Percentiles rank a stretch among this genome's conserved stretches.
These are phyloP conservation scores for Geotrichum aggregatum DNA, from an alignment of 1,139 yeast genomes.

Conservation along the genomic window DNA sequence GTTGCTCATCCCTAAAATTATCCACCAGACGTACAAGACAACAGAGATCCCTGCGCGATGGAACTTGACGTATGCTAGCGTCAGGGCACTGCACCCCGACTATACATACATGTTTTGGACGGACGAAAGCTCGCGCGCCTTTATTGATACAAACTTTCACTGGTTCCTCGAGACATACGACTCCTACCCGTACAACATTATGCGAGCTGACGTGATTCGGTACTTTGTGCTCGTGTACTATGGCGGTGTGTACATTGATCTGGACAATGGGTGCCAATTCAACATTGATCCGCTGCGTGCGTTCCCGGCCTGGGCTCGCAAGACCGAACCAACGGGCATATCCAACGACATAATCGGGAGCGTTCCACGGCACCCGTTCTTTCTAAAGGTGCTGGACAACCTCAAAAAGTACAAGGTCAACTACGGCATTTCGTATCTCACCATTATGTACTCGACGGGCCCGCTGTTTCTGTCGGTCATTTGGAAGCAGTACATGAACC, in stretches of 20 bases:
- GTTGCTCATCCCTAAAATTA: slow-evolving; percentile 70
- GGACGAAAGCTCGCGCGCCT: slow-evolving; percentile 73
- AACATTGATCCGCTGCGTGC: slow-evolving; percentile 73
- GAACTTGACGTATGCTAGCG: slow-evolving; percentile 70
- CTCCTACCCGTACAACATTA: slow-evolving; percentile 70
- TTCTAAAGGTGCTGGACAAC: slow-evolving; percentile 61
- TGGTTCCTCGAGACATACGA: slow-evolving; percentile 85
- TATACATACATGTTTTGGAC: slow-evolving; percentile 85
- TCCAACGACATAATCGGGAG: slow-evolving; percentile 93
- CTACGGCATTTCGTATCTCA: slow-evolving; percentile 64
- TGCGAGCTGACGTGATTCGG: slow-evolving; percentile 86
- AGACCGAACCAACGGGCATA: slow-evolving; percentile 84
- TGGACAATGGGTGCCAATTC: slow-evolving; percentile 82
- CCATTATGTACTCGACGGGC: slow-evolving; percentile 92
- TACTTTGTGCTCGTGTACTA: slow-evolving; percentile 76
- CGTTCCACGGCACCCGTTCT: slow-evolving; percentile 82
- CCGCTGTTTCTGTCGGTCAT: slow-evolving; percentile 80
- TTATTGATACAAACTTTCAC: slow-evolving; percentile 70
- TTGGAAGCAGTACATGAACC: slow-evolving; percentile 77
- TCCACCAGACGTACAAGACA: slow-evolving; percentile 88
- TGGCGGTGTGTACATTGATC: slow-evolving; percentile 86
- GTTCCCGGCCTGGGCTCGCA: slow-evolving; percentile 80
- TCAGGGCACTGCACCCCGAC: slow-evolving; percentile 76
- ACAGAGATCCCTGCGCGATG: slow-evolving; percentile 72
- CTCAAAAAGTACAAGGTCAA: slow-evolving; percentile 49